Base-by-base conservation (phyloP, 2,329 filamentous ascomycete species). In the Ceratocystis smalleyi region DNA sequence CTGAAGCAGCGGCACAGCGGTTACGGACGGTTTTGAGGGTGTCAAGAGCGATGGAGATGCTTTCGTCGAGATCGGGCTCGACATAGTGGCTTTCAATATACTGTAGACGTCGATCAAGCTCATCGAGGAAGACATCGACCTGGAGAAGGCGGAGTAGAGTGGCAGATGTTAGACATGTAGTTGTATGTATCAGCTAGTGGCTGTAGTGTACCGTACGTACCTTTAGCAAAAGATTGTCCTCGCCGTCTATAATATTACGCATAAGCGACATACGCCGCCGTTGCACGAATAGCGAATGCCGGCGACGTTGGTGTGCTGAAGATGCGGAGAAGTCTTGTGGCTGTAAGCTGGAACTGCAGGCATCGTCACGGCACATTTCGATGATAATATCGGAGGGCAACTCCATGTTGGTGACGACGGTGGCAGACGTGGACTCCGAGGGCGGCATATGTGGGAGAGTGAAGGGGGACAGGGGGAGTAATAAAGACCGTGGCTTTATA, bases 31-130 rank as follows among this genome's bases (percentile, higher is more conserved):
- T 85, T 71, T 92, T 87, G 1, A 99, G 78, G 0, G 91, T 95
- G 17, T 85, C 80, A 74, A 95, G 95, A 22, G 92, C 90, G 69
- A 89, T 84, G 54, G 88, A 86, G 64, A 97, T 85, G 71, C 89
- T 88, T 55, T 87, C 81, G 73, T 99, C 94, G 69, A 95, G 81
- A 67, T 87, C 87, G 66, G 91, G 76, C 17, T 67, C 63, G 71
- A 95, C 89, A 68, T 89, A 86, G 71, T 95, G 96, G 68, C 83
- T 85, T 75, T 99, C 94, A 59, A 97, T 81, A 73, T 90, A 88
- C 71, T 95, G 91, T 59, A 99, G 79, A 63, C 92, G 84, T 69
- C 87, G 82, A 75, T 95, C 91, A 54, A 99, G 80, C 72, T 97
- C 91, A 47, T 86, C 81, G 64, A 99, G 79, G 73, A 95, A 94